phyloP scores from a whole-genome alignment of 179 eudicot genomes.

The Beta lomatogona region DNA sequence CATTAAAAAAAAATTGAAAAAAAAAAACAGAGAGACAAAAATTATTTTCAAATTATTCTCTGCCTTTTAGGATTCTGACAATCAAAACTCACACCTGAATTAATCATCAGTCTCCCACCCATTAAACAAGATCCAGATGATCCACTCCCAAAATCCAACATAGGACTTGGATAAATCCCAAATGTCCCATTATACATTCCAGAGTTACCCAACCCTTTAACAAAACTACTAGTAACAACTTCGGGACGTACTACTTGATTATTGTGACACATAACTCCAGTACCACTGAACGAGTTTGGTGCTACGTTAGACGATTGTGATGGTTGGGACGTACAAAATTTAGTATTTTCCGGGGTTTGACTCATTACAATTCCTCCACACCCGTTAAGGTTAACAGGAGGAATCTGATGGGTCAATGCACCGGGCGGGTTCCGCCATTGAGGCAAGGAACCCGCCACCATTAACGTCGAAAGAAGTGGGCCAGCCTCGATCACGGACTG shows the following conservation, averaged over 20 bases:
- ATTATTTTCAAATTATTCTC: slow-evolving; percentile 25
- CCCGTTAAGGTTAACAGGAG: slow-evolving; percentile 49
- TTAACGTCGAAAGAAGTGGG: slow-evolving; percentile 72
- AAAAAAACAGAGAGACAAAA: neutral
- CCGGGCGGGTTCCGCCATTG: slow-evolving; percentile 82
- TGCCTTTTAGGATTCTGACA: slow-evolving; percentile 35
- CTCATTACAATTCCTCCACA: neutral
- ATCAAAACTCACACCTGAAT: slow-evolving; percentile 26
- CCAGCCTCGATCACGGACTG: slow-evolving; percentile 73
- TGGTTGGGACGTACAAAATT: neutral
- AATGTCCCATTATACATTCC: slow-evolving; percentile 35
- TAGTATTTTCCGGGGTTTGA: neutral
- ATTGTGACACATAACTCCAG: neutral
- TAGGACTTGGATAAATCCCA: slow-evolving; percentile 28
- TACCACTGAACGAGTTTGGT: neutral
- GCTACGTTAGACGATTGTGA: neutral
- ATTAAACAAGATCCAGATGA: slow-evolving; percentile 28
- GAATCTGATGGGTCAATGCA: slow-evolving; percentile 42
- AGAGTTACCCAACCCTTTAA: slow-evolving; percentile 17
- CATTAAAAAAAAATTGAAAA: neutral
- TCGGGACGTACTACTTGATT: neutral
- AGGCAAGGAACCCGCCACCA: slow-evolving; percentile 79
- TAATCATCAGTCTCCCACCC: slow-evolving; percentile 19
- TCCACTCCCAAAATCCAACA: slow-evolving; percentile 36
- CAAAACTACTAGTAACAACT: slow-evolving; percentile 4